A percentile compares a stretch with the other conserved stretches of the same genome.
These are phyloP conservation scores for Cordyceps pruinosa DNA, from an alignment of 2,329 filamentous ascomycete genomes.

Conservation along the genomic window DNA sequence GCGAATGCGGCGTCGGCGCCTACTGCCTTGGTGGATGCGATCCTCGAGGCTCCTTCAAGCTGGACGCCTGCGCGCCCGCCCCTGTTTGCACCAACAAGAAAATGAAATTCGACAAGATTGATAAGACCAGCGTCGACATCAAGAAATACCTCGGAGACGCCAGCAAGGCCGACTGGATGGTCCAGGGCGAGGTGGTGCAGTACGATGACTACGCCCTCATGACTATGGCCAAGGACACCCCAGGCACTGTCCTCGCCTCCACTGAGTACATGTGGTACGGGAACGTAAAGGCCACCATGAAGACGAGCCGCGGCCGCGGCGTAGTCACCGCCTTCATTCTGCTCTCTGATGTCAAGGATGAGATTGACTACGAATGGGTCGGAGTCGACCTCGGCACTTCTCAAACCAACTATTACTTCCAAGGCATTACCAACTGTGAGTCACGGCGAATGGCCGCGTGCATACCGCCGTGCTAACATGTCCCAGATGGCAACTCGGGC, in stretches of 20 bases:
- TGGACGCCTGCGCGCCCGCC: slow-evolving; percentile 78
- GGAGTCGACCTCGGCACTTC: slow-evolving; percentile 69
- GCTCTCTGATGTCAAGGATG: slow-evolving; percentile 91
- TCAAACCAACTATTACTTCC: slow-evolving; percentile 96
- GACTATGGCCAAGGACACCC: slow-evolving; percentile 81
- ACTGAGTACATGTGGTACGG: slow-evolving; percentile 97
- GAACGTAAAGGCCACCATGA: slow-evolving; percentile 77
- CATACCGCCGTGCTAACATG: slow-evolving; percentile 12
- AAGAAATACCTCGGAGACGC: slow-evolving; percentile 82
- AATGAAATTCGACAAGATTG: slow-evolving; percentile 66
- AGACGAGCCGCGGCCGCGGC: slow-evolving; percentile 75
- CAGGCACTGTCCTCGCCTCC: slow-evolving; percentile 77
- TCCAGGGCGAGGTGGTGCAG: slow-evolving; percentile 65
- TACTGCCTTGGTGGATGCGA: slow-evolving; percentile 97
- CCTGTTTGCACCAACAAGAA: slow-evolving; percentile 72
- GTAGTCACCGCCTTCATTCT: slow-evolving; percentile 98
- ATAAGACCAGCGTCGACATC: slow-evolving; percentile 59
- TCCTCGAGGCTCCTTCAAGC: slow-evolving; percentile 70
- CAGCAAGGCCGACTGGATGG: slow-evolving; percentile 77
- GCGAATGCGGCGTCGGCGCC: slow-evolving; percentile 85
- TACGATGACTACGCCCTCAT: slow-evolving; percentile 68
- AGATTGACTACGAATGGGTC: slow-evolving; percentile 96
- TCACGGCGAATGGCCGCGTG: slow-evolving; percentile 6
- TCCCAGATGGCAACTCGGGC: slow-evolving; percentile 62
- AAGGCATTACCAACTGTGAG: slow-evolving; percentile 87